A percentile compares a stretch with the other conserved stretches of the same genome.
Evolutionary conservation across 2,329 filamentous ascomycete species (phyloP).

Genomic region (Colletotrichum sansevieriae): DNA sequence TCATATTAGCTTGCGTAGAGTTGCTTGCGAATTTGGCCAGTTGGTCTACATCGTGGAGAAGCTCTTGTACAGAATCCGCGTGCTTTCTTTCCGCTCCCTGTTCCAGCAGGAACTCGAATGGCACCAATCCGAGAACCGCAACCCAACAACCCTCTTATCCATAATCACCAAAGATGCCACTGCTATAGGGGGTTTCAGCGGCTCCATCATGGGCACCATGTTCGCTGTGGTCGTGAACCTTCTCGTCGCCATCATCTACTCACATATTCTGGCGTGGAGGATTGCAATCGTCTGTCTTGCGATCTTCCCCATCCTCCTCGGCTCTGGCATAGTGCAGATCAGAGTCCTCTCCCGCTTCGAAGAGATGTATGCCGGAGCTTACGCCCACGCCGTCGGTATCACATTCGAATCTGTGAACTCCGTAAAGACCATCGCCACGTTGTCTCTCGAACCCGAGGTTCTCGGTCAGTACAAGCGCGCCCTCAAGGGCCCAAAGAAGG

Average conservation of each 20-base stretch:
- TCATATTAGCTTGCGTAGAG: constrained; percentile 63
- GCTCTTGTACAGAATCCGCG: constrained; percentile 72
- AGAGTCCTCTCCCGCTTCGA: constrained; percentile 72
- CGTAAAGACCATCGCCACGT: constrained; percentile 72
- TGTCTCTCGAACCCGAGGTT: constrained; percentile 67
- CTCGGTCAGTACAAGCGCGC: constrained; percentile 65
- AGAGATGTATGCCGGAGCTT: constrained; percentile 73
- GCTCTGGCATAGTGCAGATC: constrained; percentile 77
- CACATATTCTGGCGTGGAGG: constrained; percentile 80
- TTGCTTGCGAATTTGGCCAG: constrained; percentile 69
- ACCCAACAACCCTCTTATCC: constrained; percentile 71
- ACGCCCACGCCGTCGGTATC: constrained; percentile 72
- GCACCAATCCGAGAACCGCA: constrained; percentile 76
- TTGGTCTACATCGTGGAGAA: constrained; percentile 69
- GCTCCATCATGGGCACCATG: constrained; percentile 77
- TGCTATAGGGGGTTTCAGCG: constrained; percentile 75
- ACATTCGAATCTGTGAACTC: constrained; percentile 76
- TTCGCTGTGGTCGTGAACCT: constrained; percentile 78
- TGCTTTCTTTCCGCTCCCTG: constrained; percentile 74
- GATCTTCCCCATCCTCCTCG: constrained; percentile 76
- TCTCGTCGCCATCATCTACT: constrained; percentile 74
- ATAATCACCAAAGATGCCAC: constrained; percentile 79
- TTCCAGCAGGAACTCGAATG: constrained; percentile 77
- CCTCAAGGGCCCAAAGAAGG: constrained; percentile 65
- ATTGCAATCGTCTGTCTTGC: constrained; percentile 80